Evolutionary conservation across 805 yeast species (phyloP).

Genomic region (Starmerella riodocensis): DNA sequence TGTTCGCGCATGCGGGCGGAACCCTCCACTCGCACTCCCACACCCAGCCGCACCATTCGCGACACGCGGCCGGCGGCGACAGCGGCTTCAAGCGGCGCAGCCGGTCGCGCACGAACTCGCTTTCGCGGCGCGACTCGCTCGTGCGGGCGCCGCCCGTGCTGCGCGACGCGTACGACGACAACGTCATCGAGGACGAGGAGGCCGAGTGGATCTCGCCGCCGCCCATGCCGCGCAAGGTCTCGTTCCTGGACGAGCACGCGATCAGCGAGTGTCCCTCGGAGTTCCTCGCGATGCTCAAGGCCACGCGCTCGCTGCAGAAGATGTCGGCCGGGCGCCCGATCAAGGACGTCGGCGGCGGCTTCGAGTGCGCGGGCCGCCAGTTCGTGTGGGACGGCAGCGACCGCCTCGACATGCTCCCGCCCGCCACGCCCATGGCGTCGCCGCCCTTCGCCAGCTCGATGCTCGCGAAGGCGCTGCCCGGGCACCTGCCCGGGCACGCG

Average conservation of each 20-base stretch:
- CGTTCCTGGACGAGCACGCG: constrained; percentile 20
- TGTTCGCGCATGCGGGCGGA: not conserved
- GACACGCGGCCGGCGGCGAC: too few species aligned
- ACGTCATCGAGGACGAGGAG: constrained; percentile 21
- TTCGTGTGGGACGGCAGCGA: constrained; percentile 32
- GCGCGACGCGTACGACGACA: constrained; percentile 12
- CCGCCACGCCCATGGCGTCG: not conserved
- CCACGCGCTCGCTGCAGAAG: constrained; percentile 32
- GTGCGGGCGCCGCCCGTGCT: not conserved
- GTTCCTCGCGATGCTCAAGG: constrained; percentile 30
- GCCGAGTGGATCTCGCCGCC: constrained; percentile 22
- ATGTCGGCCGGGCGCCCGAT: constrained; percentile 24
- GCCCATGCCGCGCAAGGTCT: constrained; percentile 25
- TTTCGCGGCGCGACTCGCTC: not conserved
- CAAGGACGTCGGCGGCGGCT: constrained; percentile 25
- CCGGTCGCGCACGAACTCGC: constrained; percentile 4
- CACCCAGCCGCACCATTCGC: not conserved
- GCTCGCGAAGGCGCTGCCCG: too few species aligned
- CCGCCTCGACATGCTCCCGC: constrained; percentile 19
- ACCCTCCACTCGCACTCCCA: not conserved
- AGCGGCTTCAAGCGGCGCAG: constrained; percentile 3
- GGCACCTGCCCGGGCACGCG: too few species aligned
- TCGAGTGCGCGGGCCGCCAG: constrained; percentile 30
- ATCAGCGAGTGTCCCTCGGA: constrained; percentile 26
- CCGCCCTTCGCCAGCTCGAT: too few species aligned